phyloP scores from a whole-genome alignment of 768 basidiomycete species.

The Macrolepiota dolichaula region DNA sequence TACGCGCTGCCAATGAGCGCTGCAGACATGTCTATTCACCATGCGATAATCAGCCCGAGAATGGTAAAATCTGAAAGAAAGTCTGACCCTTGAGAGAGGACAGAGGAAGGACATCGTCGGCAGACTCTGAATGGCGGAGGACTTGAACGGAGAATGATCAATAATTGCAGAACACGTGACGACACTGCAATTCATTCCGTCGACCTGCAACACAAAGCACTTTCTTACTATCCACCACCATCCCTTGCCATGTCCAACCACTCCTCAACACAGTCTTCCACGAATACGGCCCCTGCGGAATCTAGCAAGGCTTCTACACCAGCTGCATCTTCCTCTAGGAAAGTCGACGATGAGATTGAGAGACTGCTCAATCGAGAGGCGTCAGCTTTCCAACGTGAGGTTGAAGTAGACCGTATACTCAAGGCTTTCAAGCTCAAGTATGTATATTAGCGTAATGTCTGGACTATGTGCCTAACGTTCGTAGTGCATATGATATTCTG shows the following conservation, averaged over 20 bases:
- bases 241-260: background rate
- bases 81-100: slow-evolving; percentile 7
- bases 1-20: background rate
- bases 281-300: background rate
- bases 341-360: slow-evolving; percentile 63
- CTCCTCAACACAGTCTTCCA: background rate
- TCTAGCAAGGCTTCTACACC: background rate
- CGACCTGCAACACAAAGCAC: background rate
- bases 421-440: slow-evolving; percentile 97
- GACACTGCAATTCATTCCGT: background rate
- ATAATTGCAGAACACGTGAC: slow-evolving; percentile 9
- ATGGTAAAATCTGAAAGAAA: background rate
- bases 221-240: background rate
- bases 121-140: background rate
- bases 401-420: slow-evolving; percentile 89
- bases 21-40: slow-evolving; percentile 4
- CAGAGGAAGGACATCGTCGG: slow-evolving; percentile 15
- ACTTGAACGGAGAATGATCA: background rate
- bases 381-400: slow-evolving; percentile 80
- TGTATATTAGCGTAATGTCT: slow-evolving; percentile 20
- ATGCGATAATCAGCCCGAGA: background rate
- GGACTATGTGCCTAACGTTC: background rate
- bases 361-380: slow-evolving; percentile 78
- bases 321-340: slow-evolving; percentile 12
- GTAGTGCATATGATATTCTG: slow-evolving; percentile 91